A percentile compares a stretch with the other conserved stretches of the same genome.
phyloP scores from a whole-genome alignment of 2,329 filamentous ascomycete genomes.

The Rhinocladiella mackenziei region DNA sequence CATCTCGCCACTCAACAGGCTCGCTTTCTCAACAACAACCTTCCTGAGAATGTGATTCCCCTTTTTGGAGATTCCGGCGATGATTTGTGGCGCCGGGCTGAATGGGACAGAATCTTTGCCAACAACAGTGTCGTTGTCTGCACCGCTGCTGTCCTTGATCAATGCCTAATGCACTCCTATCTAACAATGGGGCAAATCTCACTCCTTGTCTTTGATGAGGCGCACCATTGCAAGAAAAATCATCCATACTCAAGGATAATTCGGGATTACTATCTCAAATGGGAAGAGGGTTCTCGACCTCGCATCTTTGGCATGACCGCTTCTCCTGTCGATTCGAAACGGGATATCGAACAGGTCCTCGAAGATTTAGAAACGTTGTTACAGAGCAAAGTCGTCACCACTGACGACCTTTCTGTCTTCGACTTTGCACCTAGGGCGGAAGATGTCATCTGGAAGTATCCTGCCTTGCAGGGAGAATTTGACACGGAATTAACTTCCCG shows the following conservation, averaged over 20 bases:
- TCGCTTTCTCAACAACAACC: slow-evolving; percentile 73
- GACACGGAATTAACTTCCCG: slow-evolving; percentile 62
- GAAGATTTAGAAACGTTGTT: slow-evolving; percentile 68
- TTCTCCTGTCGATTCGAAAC: slow-evolving; percentile 82
- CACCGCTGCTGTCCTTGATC: slow-evolving; percentile 80
- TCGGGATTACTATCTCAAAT: slow-evolving; percentile 70
- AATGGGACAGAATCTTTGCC: slow-evolving; percentile 56
- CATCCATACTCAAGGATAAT: slow-evolving; percentile 88
- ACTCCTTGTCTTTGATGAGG: slow-evolving; percentile 90
- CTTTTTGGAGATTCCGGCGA: slow-evolving; percentile 68
- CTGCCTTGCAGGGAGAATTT: slow-evolving; percentile 49
- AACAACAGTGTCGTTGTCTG: slow-evolving; percentile 83
- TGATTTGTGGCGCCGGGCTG: slow-evolving; percentile 55
- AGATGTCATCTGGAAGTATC: slow-evolving; percentile 57
- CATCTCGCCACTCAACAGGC: slow-evolving; percentile 87
- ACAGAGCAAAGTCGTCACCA: slow-evolving; percentile 78
- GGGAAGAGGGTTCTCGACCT: slow-evolving; percentile 54
- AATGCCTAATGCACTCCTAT: slow-evolving; percentile 74
- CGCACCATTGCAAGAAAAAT: slow-evolving; percentile 91
- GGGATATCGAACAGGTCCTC: slow-evolving; percentile 67
- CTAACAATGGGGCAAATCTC: slow-evolving; percentile 79
- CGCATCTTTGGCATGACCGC: slow-evolving; percentile 95
- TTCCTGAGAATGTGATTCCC: slow-evolving; percentile 69
- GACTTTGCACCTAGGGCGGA: slow-evolving; percentile 57
- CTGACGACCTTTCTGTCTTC: slow-evolving; percentile 57